Base-by-base conservation (phyloP, 1,284 basidiomycete species). In the Chalciporus sp. region DNA sequence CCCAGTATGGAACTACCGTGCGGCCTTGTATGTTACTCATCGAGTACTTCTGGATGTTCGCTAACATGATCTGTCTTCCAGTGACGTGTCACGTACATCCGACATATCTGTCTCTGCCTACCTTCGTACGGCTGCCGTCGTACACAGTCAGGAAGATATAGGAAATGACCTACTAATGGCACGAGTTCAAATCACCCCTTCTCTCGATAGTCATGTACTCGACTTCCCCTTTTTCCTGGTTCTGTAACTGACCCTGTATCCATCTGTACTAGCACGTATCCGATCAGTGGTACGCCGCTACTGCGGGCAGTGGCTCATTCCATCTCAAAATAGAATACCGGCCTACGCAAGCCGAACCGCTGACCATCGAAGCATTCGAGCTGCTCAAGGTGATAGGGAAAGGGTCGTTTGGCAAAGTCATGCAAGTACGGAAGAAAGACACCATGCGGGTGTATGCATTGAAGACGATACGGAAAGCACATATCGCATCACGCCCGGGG, bases 401-500 rank as follows among this genome's bases (percentile, higher is more conserved):
- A 74, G 96, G 97, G 10, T 92, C 88, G 56, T 99, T 99, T 66
- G 97, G 96, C 23, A 98, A 98, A 75, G 93, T 94, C 37, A 97
- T 97, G 94, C 95, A 98, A 81, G 95, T 98, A 41, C 88, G 94
- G 50, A 99, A 99, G 78, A 95, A 96, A 74, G 95, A 99, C 74
- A 99, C 97, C 0, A 86, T 93, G 54, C 94, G 96, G 58, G 93
- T 99, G 69, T 99, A 99, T 74, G 96, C 96, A 1, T 82, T 99
- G 68, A 99, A 99, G 78, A 98, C 96, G 2, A 98, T 99, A 66
- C 87, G 96, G 52, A 99, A 99, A 74, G 97, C 96, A 1, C 96
- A 99, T 72, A 99, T 99, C 62, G 97, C 97, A 4, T 94, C 93
- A 27, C 84, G 96, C 1, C 90, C 90, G 0, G 95, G 95, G 42